phyloP scores from a whole-genome alignment of 345 rosid genomes.

The Alliaria petiolata region DNA sequence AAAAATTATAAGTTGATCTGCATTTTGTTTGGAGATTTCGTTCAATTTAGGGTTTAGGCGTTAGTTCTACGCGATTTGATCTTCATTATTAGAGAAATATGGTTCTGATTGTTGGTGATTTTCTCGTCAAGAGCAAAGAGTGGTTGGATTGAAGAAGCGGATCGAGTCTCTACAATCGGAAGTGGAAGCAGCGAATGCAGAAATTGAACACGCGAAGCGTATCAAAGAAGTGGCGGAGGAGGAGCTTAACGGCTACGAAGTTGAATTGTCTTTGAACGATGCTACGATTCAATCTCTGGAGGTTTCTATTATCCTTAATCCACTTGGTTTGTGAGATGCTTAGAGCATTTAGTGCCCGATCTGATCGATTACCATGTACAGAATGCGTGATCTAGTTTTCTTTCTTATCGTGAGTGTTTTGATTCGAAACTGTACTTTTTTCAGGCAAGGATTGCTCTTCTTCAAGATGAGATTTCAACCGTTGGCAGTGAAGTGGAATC shows the following conservation, averaged over 20 bases:
- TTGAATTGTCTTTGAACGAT: conserved; percentile 52
- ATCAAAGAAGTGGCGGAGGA: conserved; percentile 59
- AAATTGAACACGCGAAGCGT: conserved; percentile 47
- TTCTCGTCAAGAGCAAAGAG: conserved; percentile 50
- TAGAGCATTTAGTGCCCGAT: neutral
- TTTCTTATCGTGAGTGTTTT: too few relatives aligned
- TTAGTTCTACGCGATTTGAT: neutral
- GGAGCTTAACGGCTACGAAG: conserved; percentile 64
- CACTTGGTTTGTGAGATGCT: neutral
- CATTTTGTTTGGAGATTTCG: neutral
- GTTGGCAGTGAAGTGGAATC: conserved; percentile 37
- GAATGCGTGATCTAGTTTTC: too few relatives aligned
- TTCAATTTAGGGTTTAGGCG: neutral
- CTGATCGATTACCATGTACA: neutral
- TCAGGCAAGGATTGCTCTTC: conserved; percentile 54
- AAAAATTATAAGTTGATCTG: neutral
- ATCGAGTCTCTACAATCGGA: conserved; percentile 43
- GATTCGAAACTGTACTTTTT: too few relatives aligned
- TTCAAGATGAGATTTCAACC: conserved; percentile 50
- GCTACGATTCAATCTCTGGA: conserved; percentile 55
- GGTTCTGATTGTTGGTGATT: conserved; percentile 3
- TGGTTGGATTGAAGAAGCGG: conserved; percentile 47
- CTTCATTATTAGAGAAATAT: neutral
- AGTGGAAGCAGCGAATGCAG: conserved; percentile 44
- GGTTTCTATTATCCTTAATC: conserved; percentile 30